Evolutionary conservation across 371 early-diverging fungal species (phyloP).

Genomic region (Mucor velutinosus): DNA sequence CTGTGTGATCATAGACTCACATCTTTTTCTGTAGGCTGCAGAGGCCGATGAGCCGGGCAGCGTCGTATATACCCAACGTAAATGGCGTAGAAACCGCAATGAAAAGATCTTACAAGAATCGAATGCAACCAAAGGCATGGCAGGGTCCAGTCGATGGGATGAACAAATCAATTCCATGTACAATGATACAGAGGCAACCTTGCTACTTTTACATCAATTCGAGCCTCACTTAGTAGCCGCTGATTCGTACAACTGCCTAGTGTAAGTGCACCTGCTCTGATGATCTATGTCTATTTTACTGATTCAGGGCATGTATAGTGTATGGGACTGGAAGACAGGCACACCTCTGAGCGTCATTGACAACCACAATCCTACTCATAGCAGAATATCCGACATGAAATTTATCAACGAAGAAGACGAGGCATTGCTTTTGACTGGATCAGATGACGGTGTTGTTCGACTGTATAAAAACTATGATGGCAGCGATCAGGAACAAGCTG

Average conservation of each 20-base stretch:
- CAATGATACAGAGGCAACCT: constrained; percentile 61
- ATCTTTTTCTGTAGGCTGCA: constrained; percentile 54
- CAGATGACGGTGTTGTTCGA: constrained; percentile 83
- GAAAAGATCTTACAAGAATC: constrained; percentile 67
- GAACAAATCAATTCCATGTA: constrained; percentile 59
- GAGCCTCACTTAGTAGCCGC: constrained; percentile 78
- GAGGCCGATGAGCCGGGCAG: constrained; percentile 88
- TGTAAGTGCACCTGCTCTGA: constrained; percentile 20
- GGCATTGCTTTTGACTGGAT: constrained; percentile 79
- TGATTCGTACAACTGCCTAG: constrained; percentile 62
- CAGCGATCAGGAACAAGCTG: constrained; percentile 57
- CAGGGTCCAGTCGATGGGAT: constrained; percentile 64
- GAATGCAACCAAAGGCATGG: constrained; percentile 51
- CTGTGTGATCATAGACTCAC: no score
- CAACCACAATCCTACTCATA: constrained; percentile 68
- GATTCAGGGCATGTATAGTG: constrained; percentile 37
- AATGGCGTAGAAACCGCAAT: constrained; percentile 79
- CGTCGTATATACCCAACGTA: constrained; percentile 73
- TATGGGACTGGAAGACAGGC: constrained; percentile 78
- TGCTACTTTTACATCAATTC: constrained; percentile 73
- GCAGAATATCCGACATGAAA: constrained; percentile 75
- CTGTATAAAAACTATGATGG: constrained; percentile 75
- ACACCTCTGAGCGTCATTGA: constrained; percentile 66
- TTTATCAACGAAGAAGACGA: constrained; percentile 92
- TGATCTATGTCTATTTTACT: neutral